Base-by-base conservation (phyloP, 2,329 filamentous ascomycete genomes). In the Zymoseptoria brevis region DNA sequence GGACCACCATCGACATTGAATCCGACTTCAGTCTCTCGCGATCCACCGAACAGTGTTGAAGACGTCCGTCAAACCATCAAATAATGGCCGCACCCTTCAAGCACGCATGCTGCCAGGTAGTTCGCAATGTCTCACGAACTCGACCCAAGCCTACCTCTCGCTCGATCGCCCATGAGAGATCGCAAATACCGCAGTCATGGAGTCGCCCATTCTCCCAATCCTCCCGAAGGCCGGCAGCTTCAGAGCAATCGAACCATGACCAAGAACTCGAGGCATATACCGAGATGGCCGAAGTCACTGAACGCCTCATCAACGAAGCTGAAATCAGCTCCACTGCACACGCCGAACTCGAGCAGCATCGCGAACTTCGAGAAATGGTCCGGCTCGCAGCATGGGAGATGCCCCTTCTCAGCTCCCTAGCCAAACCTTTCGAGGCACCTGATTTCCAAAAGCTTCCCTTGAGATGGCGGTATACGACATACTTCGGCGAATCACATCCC, bases 401-500 rank as follows among this genome's bases (percentile, higher is more conserved):
- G 87, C 94, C 94, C 8, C 77, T 96, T 63, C 79, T 99, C 61
- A 85, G 57, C 54, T 70, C 96, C 90, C 83, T 94, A 63, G 87
- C 89, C 57, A 89, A 89, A 75, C 87, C 89, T 19, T 97, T 96
- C 73, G 76, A 81, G 61, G 83, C 86, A 2, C 90, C 93, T 1
- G 19, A 62, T 19, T 19, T n/a, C 5, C 81, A 82, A 13, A 74
- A 80, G 29, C 81, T 89, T 67, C 85, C 90, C 52, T 84, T 99
- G 59, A 88, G 93, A 69, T 99, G 96, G 85, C 87, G 94, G 69
- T 96, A 96, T 79, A 99, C 94, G 16, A 92, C 88, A 45, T 97
- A 97, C 77, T 87, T 99, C 82, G 93, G 93, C 69, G 94, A 97
- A 76, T 80, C 83, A 58, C 95, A 99, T 76, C 93, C 94, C 0